Evolutionary conservation across 2,329 filamentous ascomycete species (phyloP).

Genomic region (Colletotrichum tropicicola): DNA sequence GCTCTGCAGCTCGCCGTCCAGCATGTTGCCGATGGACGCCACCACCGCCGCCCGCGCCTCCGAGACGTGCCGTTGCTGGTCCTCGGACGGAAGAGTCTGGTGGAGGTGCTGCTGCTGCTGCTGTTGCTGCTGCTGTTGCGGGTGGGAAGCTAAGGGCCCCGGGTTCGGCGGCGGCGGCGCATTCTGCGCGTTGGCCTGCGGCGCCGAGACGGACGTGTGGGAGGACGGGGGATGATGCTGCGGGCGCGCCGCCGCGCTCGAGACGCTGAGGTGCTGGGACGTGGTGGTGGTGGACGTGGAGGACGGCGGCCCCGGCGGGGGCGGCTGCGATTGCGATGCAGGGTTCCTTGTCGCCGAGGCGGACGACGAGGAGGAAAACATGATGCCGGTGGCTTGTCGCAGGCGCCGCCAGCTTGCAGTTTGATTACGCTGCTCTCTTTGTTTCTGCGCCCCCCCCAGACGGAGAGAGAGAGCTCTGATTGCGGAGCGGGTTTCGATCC

Average conservation of each 20-base stretch:
- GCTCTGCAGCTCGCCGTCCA: slow-evolving; percentile 73
- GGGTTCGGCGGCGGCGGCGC: not conserved
- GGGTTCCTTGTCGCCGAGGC: slow-evolving; percentile 5
- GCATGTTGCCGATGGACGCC: slow-evolving; percentile 72
- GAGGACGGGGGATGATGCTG: slow-evolving; percentile 16
- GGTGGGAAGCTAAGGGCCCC: not conserved
- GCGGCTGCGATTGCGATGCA: not conserved
- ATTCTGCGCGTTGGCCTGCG: not conserved
- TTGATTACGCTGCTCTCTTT: too few species aligned
- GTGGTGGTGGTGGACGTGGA: slow-evolving; percentile 13
- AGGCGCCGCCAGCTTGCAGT: too few species aligned
- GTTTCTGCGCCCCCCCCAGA: too few species aligned
- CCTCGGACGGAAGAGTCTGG: slow-evolving; percentile 49
- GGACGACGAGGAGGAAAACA: slow-evolving; percentile 29
- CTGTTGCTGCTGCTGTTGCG: not conserved
- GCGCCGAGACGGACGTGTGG: slow-evolving; percentile 27
- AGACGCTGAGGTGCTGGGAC: slow-evolving; percentile 21
- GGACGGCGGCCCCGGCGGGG: slow-evolving; percentile 8
- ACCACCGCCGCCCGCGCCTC: slow-evolving; percentile 68
- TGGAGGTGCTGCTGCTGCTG: slow-evolving; percentile 34
- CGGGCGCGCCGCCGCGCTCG: slow-evolving; percentile 23
- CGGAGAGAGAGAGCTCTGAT: too few species aligned
- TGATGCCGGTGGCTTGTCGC: slow-evolving; percentile 1
- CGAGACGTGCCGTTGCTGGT: slow-evolving; percentile 57
- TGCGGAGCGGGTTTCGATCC: not conserved